Evolutionary conservation across 495 filamentous ascomycete species (phyloP).

Genomic region (Halenospora varia): DNA sequence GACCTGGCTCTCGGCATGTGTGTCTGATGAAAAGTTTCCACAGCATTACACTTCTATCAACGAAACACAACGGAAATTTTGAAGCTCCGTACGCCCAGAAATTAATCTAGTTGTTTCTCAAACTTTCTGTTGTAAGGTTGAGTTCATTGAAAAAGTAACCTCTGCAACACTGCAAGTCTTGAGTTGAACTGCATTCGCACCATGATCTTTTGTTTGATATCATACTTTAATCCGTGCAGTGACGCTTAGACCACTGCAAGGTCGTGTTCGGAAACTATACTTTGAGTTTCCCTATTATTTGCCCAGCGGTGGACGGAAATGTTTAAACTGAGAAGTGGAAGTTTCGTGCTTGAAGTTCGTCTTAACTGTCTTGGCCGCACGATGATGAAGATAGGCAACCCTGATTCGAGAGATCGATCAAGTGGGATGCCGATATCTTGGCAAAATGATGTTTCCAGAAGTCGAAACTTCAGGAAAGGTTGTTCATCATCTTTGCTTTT

Average conservation of each 20-base stretch:
- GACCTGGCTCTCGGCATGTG: no score
- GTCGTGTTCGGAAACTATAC: not conserved
- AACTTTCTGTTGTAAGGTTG: not conserved
- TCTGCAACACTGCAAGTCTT: not conserved
- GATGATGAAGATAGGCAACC: not conserved
- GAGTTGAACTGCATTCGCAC: not conserved
- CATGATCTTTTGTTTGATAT: not conserved
- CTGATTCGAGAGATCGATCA: not conserved
- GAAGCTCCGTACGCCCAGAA: not conserved
- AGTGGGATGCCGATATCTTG: not conserved
- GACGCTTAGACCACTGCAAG: not conserved
- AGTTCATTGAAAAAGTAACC: not conserved
- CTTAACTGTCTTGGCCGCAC: not conserved
- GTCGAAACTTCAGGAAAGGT: no score
- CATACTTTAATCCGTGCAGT: not conserved
- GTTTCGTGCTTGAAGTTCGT: not conserved
- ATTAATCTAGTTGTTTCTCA: not conserved
- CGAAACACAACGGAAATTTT: not conserved
- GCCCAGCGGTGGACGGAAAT: no score
- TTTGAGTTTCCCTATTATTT: not conserved
- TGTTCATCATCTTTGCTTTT: no score
- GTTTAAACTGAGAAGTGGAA: no score
- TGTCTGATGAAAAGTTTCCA: not conserved
- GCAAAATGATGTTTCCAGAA: no score
- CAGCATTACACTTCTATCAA: not conserved